These are phyloP conservation scores for Geotrichum fermentans DNA, from an alignment of 1,139 yeast genomes.

Conservation along the genomic window DNA sequence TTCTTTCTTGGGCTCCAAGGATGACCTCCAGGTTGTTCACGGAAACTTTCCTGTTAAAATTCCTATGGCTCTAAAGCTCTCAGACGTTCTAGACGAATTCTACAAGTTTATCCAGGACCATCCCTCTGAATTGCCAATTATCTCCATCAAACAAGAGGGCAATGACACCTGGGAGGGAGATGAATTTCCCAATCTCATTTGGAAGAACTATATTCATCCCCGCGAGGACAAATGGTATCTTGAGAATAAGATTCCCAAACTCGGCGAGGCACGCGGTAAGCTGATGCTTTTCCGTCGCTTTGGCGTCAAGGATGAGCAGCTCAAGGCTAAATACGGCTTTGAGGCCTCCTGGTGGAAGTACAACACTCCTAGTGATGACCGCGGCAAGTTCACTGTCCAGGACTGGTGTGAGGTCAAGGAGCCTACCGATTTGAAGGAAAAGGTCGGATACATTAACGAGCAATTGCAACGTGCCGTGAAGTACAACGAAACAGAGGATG, in stretches of 20 bases:
- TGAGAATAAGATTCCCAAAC: constrained; percentile 50
- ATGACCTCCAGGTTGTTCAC: constrained; percentile 64
- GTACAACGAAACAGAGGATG: constrained; percentile 38
- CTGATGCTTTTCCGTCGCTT: constrained; percentile 65
- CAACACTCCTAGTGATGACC: constrained; percentile 59
- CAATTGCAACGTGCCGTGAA: constrained; percentile 52
- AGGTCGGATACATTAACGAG: constrained; percentile 54
- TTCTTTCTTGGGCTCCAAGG: constrained; percentile 35
- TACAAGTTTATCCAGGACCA: constrained; percentile 53
- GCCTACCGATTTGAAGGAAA: constrained; percentile 51
- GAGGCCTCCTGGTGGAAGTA: constrained; percentile 66
- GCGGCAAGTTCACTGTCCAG: constrained; percentile 61
- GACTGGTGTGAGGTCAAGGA: constrained; percentile 65
- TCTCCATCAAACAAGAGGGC: constrained; percentile 75
- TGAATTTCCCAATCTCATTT: constrained; percentile 61
- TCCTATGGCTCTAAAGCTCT: constrained; percentile 51
- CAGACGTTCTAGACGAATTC: constrained; percentile 50
- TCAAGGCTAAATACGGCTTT: constrained; percentile 50
- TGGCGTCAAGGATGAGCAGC: constrained; percentile 50
- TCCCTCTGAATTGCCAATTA: constrained; percentile 57
- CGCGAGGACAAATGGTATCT: constrained; percentile 59
- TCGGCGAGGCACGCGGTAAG: constrained; percentile 66
- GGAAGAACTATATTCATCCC: constrained; percentile 54
- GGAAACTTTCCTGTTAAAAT: constrained; percentile 72
- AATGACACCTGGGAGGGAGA: constrained; percentile 57